Evolutionary conservation across 495 filamentous ascomycete species (phyloP).

Genomic region (Tuber calosporum): DNA sequence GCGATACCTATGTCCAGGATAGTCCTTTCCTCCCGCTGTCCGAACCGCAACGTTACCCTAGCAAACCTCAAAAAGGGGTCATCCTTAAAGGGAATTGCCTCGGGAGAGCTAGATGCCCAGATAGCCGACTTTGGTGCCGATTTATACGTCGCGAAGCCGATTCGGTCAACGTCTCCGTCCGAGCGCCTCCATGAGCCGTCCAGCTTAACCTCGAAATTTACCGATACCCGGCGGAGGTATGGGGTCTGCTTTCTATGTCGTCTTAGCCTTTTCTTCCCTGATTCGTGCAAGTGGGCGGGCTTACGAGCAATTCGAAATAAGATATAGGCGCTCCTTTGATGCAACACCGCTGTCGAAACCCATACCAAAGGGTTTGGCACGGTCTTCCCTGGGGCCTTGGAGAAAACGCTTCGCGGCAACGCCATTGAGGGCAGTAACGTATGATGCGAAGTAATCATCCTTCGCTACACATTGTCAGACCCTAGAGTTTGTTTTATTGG

Average conservation of each 20-base stretch:
- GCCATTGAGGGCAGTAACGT: constrained; percentile 26
- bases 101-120: constrained; percentile 23
- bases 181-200: constrained; percentile 29
- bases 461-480: neutral
- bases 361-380: constrained; percentile 36
- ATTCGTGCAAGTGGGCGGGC: neutral
- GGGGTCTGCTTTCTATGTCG: constrained; percentile 27
- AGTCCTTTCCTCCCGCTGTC: constrained; percentile 26
- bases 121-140: constrained; percentile 27
- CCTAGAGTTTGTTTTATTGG: neutral
- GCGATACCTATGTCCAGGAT: constrained; percentile 26
- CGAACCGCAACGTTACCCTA: constrained; percentile 36
- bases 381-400: constrained; percentile 18
- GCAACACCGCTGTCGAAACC: constrained; percentile 35
- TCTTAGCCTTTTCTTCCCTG: neutral
- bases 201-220: constrained; percentile 26
- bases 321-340: constrained; percentile 36
- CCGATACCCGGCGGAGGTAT: constrained; percentile 31
- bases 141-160: constrained; percentile 38
- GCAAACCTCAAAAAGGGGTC: constrained; percentile 39
- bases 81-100: constrained; percentile 32
- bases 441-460: constrained; percentile 11
- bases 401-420: constrained; percentile 39
- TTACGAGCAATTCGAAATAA: constrained; percentile 36
- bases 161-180: constrained; percentile 29